These are phyloP conservation scores for Ophiocordyceps sinensis DNA, from an alignment of 2,329 filamentous ascomycete genomes.

Conservation along the genomic window DNA sequence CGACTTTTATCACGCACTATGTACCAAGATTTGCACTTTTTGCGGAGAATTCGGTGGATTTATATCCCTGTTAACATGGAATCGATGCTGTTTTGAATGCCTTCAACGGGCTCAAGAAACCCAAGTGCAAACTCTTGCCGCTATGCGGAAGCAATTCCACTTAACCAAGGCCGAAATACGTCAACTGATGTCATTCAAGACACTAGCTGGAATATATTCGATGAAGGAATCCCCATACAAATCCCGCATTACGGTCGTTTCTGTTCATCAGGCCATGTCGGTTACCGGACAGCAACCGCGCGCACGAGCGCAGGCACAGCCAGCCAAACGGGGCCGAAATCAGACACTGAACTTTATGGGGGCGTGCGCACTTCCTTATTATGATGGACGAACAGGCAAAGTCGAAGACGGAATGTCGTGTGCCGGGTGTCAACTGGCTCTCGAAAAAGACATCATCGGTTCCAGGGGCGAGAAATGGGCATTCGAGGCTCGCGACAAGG, in stretches of 20 bases:
- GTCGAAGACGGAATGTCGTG: constrained; percentile 16
- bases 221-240: constrained; percentile 8
- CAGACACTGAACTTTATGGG: constrained; percentile 10
- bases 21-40: constrained; percentile 11
- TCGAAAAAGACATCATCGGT: constrained; percentile 2
- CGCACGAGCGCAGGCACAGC: neutral
- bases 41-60: constrained; percentile 13
- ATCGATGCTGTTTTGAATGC: constrained; percentile 14
- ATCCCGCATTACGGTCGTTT: constrained; percentile 7
- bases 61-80: constrained; percentile 12
- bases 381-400: constrained; percentile 9
- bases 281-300: constrained; percentile 4
- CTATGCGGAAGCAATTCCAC: constrained; percentile 6
- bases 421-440: constrained; percentile 15
- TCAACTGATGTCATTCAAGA: constrained; percentile 12
- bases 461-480: constrained; percentile 3
- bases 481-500: constrained; percentile 10
- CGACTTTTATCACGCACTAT: constrained; percentile 11
- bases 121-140: constrained; percentile 8
- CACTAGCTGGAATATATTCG: constrained; percentile 4
- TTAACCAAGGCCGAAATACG: constrained; percentile 7
- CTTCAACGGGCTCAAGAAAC: constrained; percentile 8
- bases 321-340: constrained; percentile 5
- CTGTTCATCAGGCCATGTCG: constrained; percentile 7
- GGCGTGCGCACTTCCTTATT: constrained; percentile 9